Base-by-base conservation (phyloP, 2,329 filamentous ascomycete genomes). In the Scopulariopsis brevicaulis region DNA sequence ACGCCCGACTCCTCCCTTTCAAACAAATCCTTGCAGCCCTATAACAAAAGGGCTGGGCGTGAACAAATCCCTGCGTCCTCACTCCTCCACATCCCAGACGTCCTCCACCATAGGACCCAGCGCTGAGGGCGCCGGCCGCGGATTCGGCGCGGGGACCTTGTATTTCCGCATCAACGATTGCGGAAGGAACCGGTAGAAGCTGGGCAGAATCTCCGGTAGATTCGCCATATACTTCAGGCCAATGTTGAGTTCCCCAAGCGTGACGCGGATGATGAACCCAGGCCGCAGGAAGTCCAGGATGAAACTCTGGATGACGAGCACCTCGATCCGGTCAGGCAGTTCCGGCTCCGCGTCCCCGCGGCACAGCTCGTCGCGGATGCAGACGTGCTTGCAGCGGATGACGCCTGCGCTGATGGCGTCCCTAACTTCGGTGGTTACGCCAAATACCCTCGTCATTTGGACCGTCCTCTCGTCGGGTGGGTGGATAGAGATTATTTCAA, bases 131-230 rank as follows among this genome's bases (percentile, higher is more conserved):
- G 74, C 71, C 3, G 75, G 74, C 0, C 78, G 74, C 15, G 76
- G 69, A 32, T 73, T 73, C 1, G 63, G 64, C 2, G 66, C 66
- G 0, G 85, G 85, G 25, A 79, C 71, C 67, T 84, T 88, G 78
- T 81, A 91, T 20, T 76, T 69, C 24, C 76, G 64, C 85, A 92
- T 88, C 62, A 88, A 72, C 63, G 86, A 81, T 67, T 92, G 89
- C 1, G 81, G 78, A 28, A 91, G 71, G 59, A 83, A 82, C 0
- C 75, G 79, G 65, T 87, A 83, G 66, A 87, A 89, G 0, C 79
- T 80, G 3, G 82, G 82, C 59, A 80, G 78, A 12, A 85, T 67
- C 0, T 75, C 75, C 32, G 73, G 66, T 18, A 86, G 67, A 1
- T 75, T 70, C 65, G 85, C 85, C 66, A 91, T 80, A 67, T 87